Evolutionary conservation across 495 filamentous ascomycete species (phyloP).

Genomic region (Aspergillus haitiensis): DNA sequence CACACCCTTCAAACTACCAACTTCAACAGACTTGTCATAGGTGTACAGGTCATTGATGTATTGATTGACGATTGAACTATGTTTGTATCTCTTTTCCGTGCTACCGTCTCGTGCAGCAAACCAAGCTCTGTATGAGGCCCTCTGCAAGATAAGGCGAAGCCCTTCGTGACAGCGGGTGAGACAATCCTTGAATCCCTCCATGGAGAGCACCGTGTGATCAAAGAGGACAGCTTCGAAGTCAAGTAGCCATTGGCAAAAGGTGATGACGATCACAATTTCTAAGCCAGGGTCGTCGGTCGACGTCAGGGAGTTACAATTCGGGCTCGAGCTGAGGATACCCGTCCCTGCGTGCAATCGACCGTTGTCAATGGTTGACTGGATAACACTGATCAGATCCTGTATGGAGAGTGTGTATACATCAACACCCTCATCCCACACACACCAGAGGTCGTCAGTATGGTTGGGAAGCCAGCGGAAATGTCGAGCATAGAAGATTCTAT

Average conservation of each 20-base stretch:
- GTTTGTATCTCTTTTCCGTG: conserved; percentile 19
- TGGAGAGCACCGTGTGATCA: conserved; percentile 4
- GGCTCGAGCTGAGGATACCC: conserved; percentile 25
- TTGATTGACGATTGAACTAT: conserved; percentile 19
- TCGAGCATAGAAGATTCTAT: conserved; percentile 29
- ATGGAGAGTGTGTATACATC: conserved; percentile 28
- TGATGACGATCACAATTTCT: conserved; percentile 38
- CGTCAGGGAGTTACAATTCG: conserved; percentile 14
- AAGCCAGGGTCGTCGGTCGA: conserved; percentile 32
- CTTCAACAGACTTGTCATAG: conserved; percentile 23
- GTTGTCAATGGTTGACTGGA: conserved; percentile 20
- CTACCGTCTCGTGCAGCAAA: conserved; percentile 26
- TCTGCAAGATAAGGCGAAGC: conserved; percentile 31
- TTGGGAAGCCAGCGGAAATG: conserved; percentile 31
- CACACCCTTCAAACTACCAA: conserved; percentile 20
- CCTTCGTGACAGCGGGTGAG: conserved; percentile 25
- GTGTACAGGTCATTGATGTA: conserved; percentile 31
- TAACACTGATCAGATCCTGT: conserved; percentile 18
- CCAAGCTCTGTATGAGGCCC: conserved; percentile 37
- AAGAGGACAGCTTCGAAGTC: conserved; percentile 37
- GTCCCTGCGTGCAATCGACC: conserved; percentile 11
- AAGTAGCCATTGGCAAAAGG: conserved; percentile 37
- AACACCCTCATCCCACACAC: conserved; percentile 33
- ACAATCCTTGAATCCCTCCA: conserved; percentile 16
- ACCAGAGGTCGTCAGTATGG: conserved; percentile 27